Conservation (phyloP, 306 rosid species). For the Vachellia pachyceras region DNA sequence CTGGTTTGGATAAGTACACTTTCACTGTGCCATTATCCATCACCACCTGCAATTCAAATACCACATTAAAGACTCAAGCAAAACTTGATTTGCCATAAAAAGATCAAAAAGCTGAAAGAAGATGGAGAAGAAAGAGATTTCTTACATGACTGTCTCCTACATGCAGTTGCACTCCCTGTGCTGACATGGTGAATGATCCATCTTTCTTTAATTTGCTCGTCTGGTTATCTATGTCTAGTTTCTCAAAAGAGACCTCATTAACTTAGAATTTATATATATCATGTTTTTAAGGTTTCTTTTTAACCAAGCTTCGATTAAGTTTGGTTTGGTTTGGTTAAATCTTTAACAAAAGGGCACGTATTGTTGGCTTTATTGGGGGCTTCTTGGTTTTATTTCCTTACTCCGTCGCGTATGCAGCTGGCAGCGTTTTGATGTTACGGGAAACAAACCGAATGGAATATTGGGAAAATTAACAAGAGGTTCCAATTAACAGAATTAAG, state of each 20-base stretch:
- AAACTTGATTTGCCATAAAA: slow-evolving; percentile 5
- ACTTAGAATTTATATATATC: not conserved
- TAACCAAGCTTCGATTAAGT: not conserved
- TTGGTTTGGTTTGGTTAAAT: slow-evolving; percentile 27
- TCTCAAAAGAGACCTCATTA: not conserved
- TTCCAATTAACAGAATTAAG: no score
- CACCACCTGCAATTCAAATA: slow-evolving; percentile 53
- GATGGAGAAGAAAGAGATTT: slow-evolving; percentile 1
- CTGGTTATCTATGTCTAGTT: not conserved
- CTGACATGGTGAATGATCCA: slow-evolving; percentile 48
- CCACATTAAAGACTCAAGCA: not conserved
- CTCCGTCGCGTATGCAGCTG: slow-evolving; percentile 26
- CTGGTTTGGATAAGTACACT: slow-evolving; percentile 76
- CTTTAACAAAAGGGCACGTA: slow-evolving; percentile 49
- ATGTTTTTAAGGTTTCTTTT: slow-evolving; percentile 17
- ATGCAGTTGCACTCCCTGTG: slow-evolving; percentile 53
- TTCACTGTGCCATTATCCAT: slow-evolving; percentile 78
- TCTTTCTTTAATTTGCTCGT: slow-evolving; percentile 1
- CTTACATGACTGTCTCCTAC: slow-evolving; percentile 57
- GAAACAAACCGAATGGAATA: not conserved
- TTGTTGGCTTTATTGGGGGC: not conserved
- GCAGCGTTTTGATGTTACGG: slow-evolving; percentile 18
- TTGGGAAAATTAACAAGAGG: no score
- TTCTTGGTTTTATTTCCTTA: not conserved
- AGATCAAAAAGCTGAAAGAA: not conserved